Evolutionary conservation across 2,329 filamentous ascomycete species (phyloP), one percentile per base, ranked within the genome.

Genomic region (Fusarium torreyae): DNA sequence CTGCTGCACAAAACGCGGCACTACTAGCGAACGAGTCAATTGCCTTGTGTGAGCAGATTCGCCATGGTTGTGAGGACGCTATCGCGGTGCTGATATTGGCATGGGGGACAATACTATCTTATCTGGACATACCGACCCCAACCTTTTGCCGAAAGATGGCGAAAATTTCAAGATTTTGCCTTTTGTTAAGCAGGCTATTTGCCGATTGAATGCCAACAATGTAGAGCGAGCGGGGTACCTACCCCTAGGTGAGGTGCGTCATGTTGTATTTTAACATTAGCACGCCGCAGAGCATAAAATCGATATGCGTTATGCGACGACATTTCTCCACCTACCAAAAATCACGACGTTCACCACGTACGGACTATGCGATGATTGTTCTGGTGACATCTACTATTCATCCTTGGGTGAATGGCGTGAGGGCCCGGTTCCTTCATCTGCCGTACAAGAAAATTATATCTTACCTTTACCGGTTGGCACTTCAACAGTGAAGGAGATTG

Each of bases 91-190:
- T 33, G 3, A 14, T 59, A 11, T 14, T 59, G 43, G 7, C 38
- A 0, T 61, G 54, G 57, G 43, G 26, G 9, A 51, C 24, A 0
- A 20, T 17, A 3, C 17, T 61, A 1, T 59, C 18, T 0, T 15
- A 51, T 14, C 3, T 59, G 3, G 24, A 4, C 2, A 20, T 61
- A 0, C 17, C 43, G 0, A 0, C 59, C 10, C 43, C 54, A 3
- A 0, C 2, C 0, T 9, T 17, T 0, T 1, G 4, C 6, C 22
- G 18, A 7, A 2, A 1, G 2, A 2, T 8, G 10, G 20, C 6
- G 2, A 39, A 13, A 10, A 45, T 0, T 39, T 22, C 6, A 39
- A 44, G 17, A 15, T 28, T 31, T 10, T 50, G 3, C 55, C 17
- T 5, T 51, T 33, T 3, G 3, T 15, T 0, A 59, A 3, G 9